These are phyloP conservation scores for Penicillium cosmopolitanum DNA, from an alignment of 495 filamentous ascomycete species.

Conservation along the genomic window DNA sequence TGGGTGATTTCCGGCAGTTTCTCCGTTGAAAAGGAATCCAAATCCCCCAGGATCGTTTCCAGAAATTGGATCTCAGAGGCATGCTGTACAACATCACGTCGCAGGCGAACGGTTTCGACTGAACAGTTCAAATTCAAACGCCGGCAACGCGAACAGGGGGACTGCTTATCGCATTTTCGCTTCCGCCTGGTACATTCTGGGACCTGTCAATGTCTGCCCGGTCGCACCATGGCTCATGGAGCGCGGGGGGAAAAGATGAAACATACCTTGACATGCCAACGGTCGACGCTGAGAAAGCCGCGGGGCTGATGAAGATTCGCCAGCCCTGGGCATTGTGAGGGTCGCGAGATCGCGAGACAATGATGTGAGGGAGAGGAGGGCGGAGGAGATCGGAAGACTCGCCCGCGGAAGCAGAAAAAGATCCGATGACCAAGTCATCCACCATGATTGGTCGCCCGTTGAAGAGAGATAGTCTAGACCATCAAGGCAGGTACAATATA, in stretches of 20 bases:
- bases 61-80: conserved; percentile 37
- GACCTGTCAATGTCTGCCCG: conserved; percentile 9
- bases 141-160: conserved; percentile 35
- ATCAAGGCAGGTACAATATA: no score
- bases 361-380: conserved; percentile 2
- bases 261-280: conserved; percentile 36
- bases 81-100: conserved; percentile 32
- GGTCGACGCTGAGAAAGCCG: conserved; percentile 38
- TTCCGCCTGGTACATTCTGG: conserved; percentile 39
- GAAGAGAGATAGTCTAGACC: neutral
- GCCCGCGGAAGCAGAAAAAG: neutral
- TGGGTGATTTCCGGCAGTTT: conserved; percentile 13
- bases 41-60: conserved; percentile 25
- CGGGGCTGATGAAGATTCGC: conserved; percentile 11
- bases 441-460: neutral
- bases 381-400: conserved; percentile 17
- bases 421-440: conserved; percentile 1
- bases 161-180: conserved; percentile 38
- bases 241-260: neutral
- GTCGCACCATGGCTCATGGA: neutral
- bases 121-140: conserved; percentile 35
- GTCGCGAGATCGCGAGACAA: conserved; percentile 1
- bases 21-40: conserved; percentile 22
- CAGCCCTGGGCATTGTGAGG: neutral
- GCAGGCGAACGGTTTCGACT: conserved; percentile 33